A percentile compares a stretch with the other conserved stretches of the same genome.
Conservation (phyloP, 257 asterid genomes). For the Solanum paucissectum region DNA sequence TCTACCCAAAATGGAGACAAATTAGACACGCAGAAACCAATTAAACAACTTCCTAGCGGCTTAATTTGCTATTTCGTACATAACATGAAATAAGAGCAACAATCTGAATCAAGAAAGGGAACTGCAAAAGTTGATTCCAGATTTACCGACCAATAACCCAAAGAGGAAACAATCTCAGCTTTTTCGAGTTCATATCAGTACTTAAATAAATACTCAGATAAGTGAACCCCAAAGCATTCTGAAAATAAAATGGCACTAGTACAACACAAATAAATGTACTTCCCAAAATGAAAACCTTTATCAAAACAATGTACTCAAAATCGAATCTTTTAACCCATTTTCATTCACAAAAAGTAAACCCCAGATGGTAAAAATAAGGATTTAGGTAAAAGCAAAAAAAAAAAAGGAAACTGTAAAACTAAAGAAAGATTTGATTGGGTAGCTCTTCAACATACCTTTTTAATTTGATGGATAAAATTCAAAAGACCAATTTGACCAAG, state of each 20-base stretch:
- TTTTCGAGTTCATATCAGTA: neutral
- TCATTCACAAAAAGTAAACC: neutral
- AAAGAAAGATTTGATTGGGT: neutral
- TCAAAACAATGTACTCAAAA: neutral
- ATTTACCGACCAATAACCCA: neutral
- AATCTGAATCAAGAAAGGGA: neutral
- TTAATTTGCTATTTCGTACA: neutral
- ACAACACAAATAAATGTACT: neutral
- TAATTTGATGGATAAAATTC: neutral
- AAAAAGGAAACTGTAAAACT: neutral
- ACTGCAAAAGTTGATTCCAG: neutral
- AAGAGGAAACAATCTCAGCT: neutral
- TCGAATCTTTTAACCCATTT: slow-evolving; percentile 4
- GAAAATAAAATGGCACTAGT: neutral
- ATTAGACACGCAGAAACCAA: neutral
- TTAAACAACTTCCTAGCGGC: neutral
- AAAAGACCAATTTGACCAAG: neutral
- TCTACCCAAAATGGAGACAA: neutral
- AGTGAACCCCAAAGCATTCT: neutral
- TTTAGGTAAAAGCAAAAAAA: neutral
- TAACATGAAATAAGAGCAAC: neutral
- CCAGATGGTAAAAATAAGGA: slow-evolving; percentile 6
- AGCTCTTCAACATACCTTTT: neutral
- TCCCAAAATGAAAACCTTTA: neutral
- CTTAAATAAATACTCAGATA: neutral